Evolutionary conservation across 495 filamentous ascomycete genomes (phyloP).

Genomic region (Stereocaulon alpinum): DNA sequence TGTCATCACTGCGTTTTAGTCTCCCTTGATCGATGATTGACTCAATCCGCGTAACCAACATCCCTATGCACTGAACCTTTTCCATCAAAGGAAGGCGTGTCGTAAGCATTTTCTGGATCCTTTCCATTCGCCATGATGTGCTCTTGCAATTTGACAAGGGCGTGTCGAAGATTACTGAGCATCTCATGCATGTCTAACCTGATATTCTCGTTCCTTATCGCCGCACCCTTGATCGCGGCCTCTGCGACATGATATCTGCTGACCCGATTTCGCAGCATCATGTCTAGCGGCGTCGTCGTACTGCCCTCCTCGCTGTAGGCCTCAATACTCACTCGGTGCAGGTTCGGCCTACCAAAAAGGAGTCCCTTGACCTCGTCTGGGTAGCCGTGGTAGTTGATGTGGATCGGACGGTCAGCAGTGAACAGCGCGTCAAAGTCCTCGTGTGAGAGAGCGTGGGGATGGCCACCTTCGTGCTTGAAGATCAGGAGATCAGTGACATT

Average conservation of each 20-base stretch:
- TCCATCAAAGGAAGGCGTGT: slow-evolving; percentile 37
- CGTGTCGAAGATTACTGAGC: slow-evolving; percentile 37
- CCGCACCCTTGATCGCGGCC: slow-evolving; percentile 42
- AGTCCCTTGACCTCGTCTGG: slow-evolving; percentile 50
- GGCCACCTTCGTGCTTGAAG: slow-evolving; percentile 45
- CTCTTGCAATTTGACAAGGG: slow-evolving; percentile 41
- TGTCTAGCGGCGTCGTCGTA: slow-evolving; percentile 65
- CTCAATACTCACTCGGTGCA: slow-evolving; percentile 45
- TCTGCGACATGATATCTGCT: slow-evolving; percentile 53
- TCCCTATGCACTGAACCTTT: slow-evolving; percentile 25
- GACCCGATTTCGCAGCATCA: slow-evolving; percentile 59
- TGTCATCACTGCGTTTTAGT: not conserved
- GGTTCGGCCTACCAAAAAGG: slow-evolving; percentile 46
- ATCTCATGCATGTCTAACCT: slow-evolving; percentile 37
- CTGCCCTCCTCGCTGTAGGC: slow-evolving; percentile 62
- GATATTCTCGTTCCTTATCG: slow-evolving; percentile 42
- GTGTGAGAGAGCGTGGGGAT: slow-evolving; percentile 46
- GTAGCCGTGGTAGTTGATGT: slow-evolving; percentile 70
- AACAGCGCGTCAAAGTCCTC: slow-evolving; percentile 44
- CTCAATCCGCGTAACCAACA: slow-evolving; percentile 18
- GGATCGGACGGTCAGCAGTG: slow-evolving; percentile 46
- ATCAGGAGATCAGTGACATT: slow-evolving; percentile 71
- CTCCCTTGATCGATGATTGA: too few relatives aligned
- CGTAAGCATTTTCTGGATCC: slow-evolving; percentile 51
- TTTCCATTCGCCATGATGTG: slow-evolving; percentile 39